Evolutionary conservation across 441 rosid species (phyloP).

Genomic region (Populus tomentosa): DNA sequence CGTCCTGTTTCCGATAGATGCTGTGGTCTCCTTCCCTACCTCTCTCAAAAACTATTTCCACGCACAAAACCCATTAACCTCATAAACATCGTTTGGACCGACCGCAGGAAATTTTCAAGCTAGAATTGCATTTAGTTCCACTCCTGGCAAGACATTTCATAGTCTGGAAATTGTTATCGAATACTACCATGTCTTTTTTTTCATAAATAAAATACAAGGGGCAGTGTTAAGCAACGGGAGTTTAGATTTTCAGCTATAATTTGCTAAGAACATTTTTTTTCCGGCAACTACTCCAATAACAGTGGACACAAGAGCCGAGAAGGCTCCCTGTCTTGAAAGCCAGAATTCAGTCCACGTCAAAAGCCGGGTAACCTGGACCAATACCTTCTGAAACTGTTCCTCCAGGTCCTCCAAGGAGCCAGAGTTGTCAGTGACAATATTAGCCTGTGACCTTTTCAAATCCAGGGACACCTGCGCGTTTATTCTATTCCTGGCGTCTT

Average conservation of each 20-base stretch:
- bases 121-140: not conserved
- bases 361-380: conserved; percentile 44
- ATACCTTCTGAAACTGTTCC: conserved; percentile 42
- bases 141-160: not conserved
- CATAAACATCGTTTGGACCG: not conserved
- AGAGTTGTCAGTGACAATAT: conserved; percentile 59
- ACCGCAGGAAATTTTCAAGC: not conserved
- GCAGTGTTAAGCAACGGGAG: not conserved
- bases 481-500: conserved; percentile 49
- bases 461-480: conserved; percentile 72
- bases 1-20: too few relatives aligned
- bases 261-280: conserved; percentile 22
- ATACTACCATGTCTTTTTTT: not conserved
- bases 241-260: not conserved
- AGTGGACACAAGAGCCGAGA: conserved; percentile 39
- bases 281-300: conserved; percentile 33
- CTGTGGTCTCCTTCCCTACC: not conserved
- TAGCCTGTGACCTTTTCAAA: conserved; percentile 52
- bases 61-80: not conserved
- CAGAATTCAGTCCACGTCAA: conserved; percentile 67
- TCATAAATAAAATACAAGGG: not conserved
- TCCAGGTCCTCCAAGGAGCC: conserved; percentile 64
- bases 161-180: not conserved
- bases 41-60: not conserved
- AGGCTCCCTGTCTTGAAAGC: conserved; percentile 70